Percentiles rank a stretch among this genome's conserved stretches.
phyloP scores from a whole-genome alignment of 2,329 filamentous ascomycete genomes.

The Curvularia sp. region DNA sequence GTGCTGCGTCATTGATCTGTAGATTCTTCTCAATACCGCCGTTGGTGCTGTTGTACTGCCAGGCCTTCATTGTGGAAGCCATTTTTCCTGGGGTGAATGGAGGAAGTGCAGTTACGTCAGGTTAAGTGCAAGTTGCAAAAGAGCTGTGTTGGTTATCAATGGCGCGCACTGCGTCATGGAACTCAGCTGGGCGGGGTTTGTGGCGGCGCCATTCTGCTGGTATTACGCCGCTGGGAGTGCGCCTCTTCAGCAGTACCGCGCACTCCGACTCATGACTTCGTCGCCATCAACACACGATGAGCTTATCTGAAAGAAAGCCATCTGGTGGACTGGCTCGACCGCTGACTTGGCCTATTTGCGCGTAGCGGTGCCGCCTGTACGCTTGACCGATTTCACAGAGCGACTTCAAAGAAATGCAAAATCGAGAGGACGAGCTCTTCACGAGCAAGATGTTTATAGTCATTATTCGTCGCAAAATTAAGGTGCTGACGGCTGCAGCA shows the following conservation, averaged over 20 bases:
- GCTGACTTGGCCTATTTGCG: background rate
- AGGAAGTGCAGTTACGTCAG: background rate
- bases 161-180: conserved; percentile 13
- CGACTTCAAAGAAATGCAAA: background rate
- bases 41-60: conserved; percentile 60
- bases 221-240: background rate
- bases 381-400: background rate
- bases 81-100: conserved; percentile 15
- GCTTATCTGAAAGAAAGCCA: background rate
- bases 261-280: background rate
- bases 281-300: background rate
- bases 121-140: background rate
- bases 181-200: conserved; percentile 13
- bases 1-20: conserved; percentile 53
- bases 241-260: background rate
- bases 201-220: background rate
- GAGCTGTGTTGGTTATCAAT: conserved; percentile 8
- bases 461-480: background rate
- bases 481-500: conserved; percentile 4
- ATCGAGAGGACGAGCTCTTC: background rate
- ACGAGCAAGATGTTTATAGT: background rate
- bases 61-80: conserved; percentile 61
- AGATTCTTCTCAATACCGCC: conserved; percentile 63
- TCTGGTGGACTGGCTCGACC: background rate
- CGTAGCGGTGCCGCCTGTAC: background rate